Evolutionary conservation across 768 basidiomycete species (phyloP).

Genomic region (Phanerochaete sordida): DNA sequence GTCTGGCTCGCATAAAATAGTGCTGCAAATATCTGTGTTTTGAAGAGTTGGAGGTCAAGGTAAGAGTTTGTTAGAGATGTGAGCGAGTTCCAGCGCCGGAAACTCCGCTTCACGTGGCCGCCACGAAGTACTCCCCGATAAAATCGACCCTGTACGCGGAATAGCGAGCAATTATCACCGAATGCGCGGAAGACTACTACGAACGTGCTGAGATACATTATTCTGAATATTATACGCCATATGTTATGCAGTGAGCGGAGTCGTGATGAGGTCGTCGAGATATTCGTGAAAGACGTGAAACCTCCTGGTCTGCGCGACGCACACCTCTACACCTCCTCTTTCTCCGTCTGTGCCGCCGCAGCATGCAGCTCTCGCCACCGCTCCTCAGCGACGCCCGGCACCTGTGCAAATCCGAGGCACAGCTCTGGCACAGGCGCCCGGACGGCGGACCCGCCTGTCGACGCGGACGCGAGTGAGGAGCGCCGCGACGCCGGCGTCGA

Average conservation of each 20-base stretch:
- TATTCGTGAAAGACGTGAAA: neutral
- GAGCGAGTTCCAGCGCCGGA: too few relatives aligned
- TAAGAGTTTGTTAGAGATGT: too few relatives aligned
- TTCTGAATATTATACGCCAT: too few relatives aligned
- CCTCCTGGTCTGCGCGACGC: neutral
- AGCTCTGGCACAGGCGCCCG: slow-evolving; percentile 1
- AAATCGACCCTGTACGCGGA: too few relatives aligned
- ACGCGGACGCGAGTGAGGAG: neutral
- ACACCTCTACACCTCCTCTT: neutral
- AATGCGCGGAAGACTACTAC: too few relatives aligned
- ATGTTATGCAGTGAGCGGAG: neutral
- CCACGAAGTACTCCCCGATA: too few relatives aligned
- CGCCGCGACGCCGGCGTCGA: neutral
- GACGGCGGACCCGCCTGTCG: neutral
- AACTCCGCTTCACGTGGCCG: too few relatives aligned
- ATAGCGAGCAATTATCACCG: too few relatives aligned
- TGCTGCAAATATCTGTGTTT: too few relatives aligned
- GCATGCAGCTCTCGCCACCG: neutral
- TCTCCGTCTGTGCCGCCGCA: neutral
- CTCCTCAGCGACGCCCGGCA: neutral
- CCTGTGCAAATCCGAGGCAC: slow-evolving; percentile 4
- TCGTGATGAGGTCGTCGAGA: neutral
- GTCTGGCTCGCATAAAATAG: too few relatives aligned
- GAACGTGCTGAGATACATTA: too few relatives aligned
- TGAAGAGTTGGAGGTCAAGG: too few relatives aligned